Base-by-base conservation (phyloP, 352 stramenopile genomes). In the Globisporangium carolinianum region DNA sequence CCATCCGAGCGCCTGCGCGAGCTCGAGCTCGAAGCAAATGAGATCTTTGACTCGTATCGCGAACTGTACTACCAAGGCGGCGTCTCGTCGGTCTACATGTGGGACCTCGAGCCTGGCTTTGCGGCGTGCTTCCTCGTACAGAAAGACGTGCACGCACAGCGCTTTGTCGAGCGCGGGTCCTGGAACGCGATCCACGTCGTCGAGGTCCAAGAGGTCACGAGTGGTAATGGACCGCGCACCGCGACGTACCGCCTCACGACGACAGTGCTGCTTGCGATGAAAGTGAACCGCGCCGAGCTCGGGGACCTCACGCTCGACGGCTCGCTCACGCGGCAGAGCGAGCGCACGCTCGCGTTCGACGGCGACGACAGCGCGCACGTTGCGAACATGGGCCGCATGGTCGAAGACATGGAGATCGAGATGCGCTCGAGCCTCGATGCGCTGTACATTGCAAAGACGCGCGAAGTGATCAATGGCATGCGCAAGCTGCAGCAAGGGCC, bases 141-240 rank as follows among this genome's bases (percentile, higher is more conserved):
- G 60, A 98, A 98, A 65, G 86, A 96, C 53, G 79, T 97, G 5
- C 38, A 79, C 43, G 74, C 91, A 49, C 79, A 90, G 51, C 70
- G 76, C 49, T 93, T 93, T 60, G 85, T 97, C 3, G 62, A 94
- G 51, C 78, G 85, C 49, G 89, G 87, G 5, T 79, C 73, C 17
- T 98, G 95, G 95, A 97, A 98, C 71, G 96, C 87, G 18, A 98
- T 98, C 58, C 92, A 98, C 71, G 86, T 98, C 17, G 79, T 98
- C 32, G 91, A 98, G 69, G 91, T 97, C 32, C 77, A 88, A 57
- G 83, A 92, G 57, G 41, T 70, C 48, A 50, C 18, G 10, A 55
- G 55, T 37, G 14, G 17, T 38, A 47, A 8, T 1, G 42, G 42
- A 37, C 38, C 55, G 6, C 86, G 82, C 55, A 83, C 78, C 43